Conservation (phyloP, 139 green algal genomes). For the Limnomonas spitsbergensis region DNA sequence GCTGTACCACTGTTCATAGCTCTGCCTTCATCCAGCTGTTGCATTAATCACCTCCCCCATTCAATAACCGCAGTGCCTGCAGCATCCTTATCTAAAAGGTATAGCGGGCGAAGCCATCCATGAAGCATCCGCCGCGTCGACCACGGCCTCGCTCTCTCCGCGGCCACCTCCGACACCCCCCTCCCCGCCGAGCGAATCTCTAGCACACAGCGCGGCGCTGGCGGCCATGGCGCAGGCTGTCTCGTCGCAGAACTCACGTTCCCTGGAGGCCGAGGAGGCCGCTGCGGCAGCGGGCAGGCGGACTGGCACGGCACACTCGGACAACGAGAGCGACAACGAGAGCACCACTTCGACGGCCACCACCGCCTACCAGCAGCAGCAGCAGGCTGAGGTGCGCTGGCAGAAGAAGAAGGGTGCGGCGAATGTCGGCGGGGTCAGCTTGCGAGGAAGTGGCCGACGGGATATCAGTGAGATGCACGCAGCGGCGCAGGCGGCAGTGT, state of each 20-base stretch:
- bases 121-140: not conserved
- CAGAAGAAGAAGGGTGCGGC: slow-evolving; percentile 11
- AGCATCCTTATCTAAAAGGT: slow-evolving; percentile 19
- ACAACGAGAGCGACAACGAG: not conserved
- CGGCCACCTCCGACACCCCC: not conserved
- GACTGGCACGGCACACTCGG: not conserved
- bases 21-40: slow-evolving; percentile 57
- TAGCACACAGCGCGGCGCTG: not conserved
- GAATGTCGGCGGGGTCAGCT: slow-evolving; percentile 20
- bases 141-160: not conserved
- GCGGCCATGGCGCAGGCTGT: not conserved
- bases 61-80: slow-evolving; percentile 11
- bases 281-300: not conserved
- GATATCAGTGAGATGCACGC: slow-evolving; percentile 57
- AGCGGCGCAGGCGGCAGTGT: slow-evolving; percentile 26
- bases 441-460: slow-evolving; percentile 48
- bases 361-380: not conserved
- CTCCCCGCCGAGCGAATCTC: not conserved
- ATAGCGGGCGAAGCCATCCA: not conserved
- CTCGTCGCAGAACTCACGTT: not conserved
- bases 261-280: not conserved
- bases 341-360: slow-evolving; percentile 4
- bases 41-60: slow-evolving; percentile 13
- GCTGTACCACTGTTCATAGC: no score
- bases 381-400: not conserved